Base-by-base conservation (phyloP, 2,329 filamentous ascomycete genomes). In the Tolypocladium album region DNA sequence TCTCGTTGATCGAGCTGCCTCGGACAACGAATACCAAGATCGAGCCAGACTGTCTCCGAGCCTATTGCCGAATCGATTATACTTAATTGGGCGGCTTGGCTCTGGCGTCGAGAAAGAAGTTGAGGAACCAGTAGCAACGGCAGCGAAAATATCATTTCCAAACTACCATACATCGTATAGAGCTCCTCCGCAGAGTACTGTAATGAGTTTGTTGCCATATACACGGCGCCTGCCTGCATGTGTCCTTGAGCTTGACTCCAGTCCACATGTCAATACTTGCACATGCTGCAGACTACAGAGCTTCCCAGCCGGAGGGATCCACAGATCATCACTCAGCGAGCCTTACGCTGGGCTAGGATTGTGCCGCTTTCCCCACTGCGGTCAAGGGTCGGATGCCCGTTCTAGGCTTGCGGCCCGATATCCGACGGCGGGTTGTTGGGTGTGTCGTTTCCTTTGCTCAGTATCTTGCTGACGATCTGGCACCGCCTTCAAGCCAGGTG, bases 1-100 rank as follows among this genome's bases (percentile, higher is more conserved):
- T 20, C 24, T 31, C 27, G 45, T 50, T 52, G 27, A 17, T 20
- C 27, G 6, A 34, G 17, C 9, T 52, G 17, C 47, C 15, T 34
- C 47, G 47, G 47, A n/a, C 6, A 34, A 31, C 24, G 27, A 34
- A 5, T 24, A 11, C 15, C 27, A 11, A 5, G 27, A 27, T 15
- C 50, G 27, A 6, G n/a, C 17, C 27, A 17, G 50, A 15, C 50
- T 24, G 6, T 34, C 11, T 6, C 50, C 50, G 47, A 52, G 50
- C 24, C 27, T 6, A 50, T 31, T 9, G 15, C 24, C 5, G 45
- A 15, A 27, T 47, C 22, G 22, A 27, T 12, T 47, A 2, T 27
- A 5, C 22, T 15, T 15, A 4, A 1, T 12, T 13, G n/a, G 4
- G 22, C n/a, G 4, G 2, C 3, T 13, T n/a, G 4, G 11, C n/a